Evolutionary conservation across 2,329 filamentous ascomycete species (phyloP), one percentile per base, ranked within the genome.

Genomic region (Gliomastix tumulicola): DNA sequence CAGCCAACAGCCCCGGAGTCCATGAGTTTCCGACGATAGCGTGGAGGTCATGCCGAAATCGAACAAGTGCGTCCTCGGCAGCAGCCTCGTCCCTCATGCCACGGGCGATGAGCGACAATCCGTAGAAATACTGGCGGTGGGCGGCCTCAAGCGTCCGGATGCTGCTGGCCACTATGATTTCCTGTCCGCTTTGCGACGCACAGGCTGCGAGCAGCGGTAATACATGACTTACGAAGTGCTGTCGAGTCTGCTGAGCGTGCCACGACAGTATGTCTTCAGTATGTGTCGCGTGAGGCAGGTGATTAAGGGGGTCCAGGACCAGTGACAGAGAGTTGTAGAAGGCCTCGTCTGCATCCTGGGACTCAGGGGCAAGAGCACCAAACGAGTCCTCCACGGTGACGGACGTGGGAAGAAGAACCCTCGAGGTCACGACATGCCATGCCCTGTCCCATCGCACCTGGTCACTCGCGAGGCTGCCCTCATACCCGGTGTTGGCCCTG

Each of bases 1-100:
- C 72, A 33, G 60, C 59, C 23, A 69, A 64, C 34, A 84, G 61
- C 5, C 68, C 62, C 25, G 62, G 61, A 4, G 71, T 72, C 40
- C 78, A 66, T 9, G 79, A 79, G 51, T 82, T 82, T 31, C 74
- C 71, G 43, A 85, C 70, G 17, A 84, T 65, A 17, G 79, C 76
- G 48, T 82, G 71, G 10, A 85, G 55, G 43, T 85, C 79, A 34
- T 71, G 62, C 13, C 63, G 65, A 48, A 86, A 83, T 38, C 70
- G 73, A 36, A 50, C 51, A 7, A 68, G 56, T 27, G 62, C 62
- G 21, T 54, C 51, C 32, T 57, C 54, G 37, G 59, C 63, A 19
- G 51, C 46, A 21, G 50, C 54, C 31, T 54, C 53, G 19, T 57
- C 55, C 10, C 63, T 54, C 44, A 73, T 63, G 16, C 65, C 71